Conservation (phyloP, 331 rosid genomes). For the Malus hybrid region DNA sequence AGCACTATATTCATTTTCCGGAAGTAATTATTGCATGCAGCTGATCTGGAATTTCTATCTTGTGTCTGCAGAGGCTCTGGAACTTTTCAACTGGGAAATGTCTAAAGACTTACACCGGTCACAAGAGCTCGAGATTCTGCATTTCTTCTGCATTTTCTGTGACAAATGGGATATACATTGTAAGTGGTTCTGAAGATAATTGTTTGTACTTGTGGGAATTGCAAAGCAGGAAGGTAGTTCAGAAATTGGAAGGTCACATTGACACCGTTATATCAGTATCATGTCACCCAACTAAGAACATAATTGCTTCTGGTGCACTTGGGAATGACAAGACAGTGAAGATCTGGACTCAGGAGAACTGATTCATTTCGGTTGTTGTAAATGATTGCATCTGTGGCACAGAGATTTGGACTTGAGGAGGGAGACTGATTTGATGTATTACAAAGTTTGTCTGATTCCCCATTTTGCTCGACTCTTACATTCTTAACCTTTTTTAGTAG, state of each 20-base stretch:
- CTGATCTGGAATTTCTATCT: constrained; percentile 11
- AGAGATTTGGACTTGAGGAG: background rate
- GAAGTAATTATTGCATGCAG: background rate
- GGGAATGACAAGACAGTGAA: constrained; percentile 83
- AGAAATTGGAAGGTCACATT: constrained; percentile 89
- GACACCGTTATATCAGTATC: constrained; percentile 83
- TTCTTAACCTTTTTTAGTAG: background rate
- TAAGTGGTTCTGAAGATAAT: constrained; percentile 86
- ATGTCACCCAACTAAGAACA: constrained; percentile 79
- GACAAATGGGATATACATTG: constrained; percentile 76
- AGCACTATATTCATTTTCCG: background rate
- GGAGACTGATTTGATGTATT: background rate
- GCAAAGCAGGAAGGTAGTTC: constrained; percentile 65
- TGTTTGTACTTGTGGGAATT: constrained; percentile 81
- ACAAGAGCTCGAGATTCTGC: constrained; percentile 75
- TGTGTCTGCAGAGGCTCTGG: constrained; percentile 79
- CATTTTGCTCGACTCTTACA: background rate
- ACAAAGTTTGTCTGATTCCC: background rate
- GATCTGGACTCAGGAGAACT: constrained; percentile 79
- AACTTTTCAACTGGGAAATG: constrained; percentile 78
- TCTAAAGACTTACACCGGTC: constrained; percentile 77
- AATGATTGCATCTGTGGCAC: background rate
- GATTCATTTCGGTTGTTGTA: constrained; percentile 8
- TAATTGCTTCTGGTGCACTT: constrained; percentile 92
- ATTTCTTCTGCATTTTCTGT: constrained; percentile 65